Conservation (phyloP, 805 yeast species). For the Spathaspora passalidarum region DNA sequence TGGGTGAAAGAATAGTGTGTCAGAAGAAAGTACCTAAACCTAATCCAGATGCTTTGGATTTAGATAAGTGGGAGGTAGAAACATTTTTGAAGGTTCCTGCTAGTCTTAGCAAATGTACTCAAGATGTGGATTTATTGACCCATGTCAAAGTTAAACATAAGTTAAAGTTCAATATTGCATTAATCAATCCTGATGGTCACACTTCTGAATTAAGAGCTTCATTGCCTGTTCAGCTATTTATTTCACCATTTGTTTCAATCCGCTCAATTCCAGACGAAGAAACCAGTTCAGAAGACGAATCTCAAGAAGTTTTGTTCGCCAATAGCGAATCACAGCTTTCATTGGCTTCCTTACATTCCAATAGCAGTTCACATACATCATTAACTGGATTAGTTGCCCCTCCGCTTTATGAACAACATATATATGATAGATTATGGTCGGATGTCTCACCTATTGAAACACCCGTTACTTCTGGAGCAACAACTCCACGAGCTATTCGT, state of each 20-base stretch:
- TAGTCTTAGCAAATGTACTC: conserved; percentile 72
- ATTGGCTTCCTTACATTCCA: conserved; percentile 22
- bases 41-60: conserved; percentile 40
- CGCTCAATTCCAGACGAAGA: conserved; percentile 38
- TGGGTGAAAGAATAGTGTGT: conserved; percentile 59
- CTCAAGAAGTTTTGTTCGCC: conserved; percentile 31
- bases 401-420: conserved; percentile 77
- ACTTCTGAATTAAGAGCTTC: conserved; percentile 89
- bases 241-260: conserved; percentile 78
- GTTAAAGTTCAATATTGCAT: conserved; percentile 72
- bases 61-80: conserved; percentile 69
- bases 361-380: conserved; percentile 27
- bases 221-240: conserved; percentile 72
- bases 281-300: conserved; percentile 10
- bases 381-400: conserved; percentile 64
- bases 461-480: conserved; percentile 41
- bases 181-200: conserved; percentile 88
- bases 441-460: conserved; percentile 54
- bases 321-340: conserved; percentile 21
- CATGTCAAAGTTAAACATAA: conserved; percentile 86
- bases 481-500: conserved; percentile 28
- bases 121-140: conserved; percentile 73
- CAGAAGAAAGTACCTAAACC: conserved; percentile 44
- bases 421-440: conserved; percentile 76
- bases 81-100: conserved; percentile 65